Base-by-base conservation (phyloP, 2,329 filamentous ascomycete genomes). In the Xylogone sp. region DNA sequence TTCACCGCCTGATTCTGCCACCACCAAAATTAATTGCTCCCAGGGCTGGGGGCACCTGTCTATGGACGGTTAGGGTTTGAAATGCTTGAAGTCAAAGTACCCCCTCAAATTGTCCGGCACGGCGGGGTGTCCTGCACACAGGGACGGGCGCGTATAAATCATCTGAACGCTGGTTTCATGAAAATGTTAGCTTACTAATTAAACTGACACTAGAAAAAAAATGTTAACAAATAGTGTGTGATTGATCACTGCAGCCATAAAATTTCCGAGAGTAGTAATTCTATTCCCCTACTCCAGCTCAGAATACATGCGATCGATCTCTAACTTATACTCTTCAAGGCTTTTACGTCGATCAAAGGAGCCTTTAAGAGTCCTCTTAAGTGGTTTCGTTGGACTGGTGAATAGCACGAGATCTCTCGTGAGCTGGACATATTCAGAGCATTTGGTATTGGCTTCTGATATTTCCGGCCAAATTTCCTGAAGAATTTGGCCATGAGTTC, bases 361-460 rank as follows among this genome's bases (percentile, higher is more conserved):
- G 1, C 68, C 68, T 48, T 71, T 71, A 0, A 56, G 58, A 6
- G 67, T 60, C 24, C 66, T 61, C 1, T 59, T 55, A 47, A 71
- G 60, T 1, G 69, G 67, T 56, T 66, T 68, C 0, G 55, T 57
- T 0, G 60, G 43, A 10, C 56, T 50, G 0, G 63, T 59, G n/a
- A 71, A 60, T 22, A 12, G 71, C 64, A 39, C 59, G 55, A 1
- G 50, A 50, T 47, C 61, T 60, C 1, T 51, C n/a, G n/a, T 19
- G 7, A 69, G 55, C 21, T 60, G 55, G 1, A 60, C 67, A 55
- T 67, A 60, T 3, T 58, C 53, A 1, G 62, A 60, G 45, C 56
- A 59, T 6, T 48, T 44, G 1, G 24, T 16, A 50, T 69, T 69
- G 4, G 60, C 62, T 29, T 61, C 52, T 42, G 64, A 54, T 10